Evolutionary conservation across 1,284 basidiomycete genomes (phyloP).

Genomic region (Sanghuangporus sanghuang): DNA sequence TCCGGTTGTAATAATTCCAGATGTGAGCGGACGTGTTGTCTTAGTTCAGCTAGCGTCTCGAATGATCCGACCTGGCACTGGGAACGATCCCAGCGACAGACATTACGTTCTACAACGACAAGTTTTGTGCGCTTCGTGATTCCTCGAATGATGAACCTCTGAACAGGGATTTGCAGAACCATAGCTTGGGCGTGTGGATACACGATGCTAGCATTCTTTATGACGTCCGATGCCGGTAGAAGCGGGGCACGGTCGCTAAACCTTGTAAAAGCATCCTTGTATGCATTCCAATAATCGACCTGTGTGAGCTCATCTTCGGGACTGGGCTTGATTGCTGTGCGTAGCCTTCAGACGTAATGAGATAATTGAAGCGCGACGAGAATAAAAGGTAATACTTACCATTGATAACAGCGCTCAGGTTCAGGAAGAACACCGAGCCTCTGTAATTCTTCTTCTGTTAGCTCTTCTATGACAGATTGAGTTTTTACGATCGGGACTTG

Average conservation of each 20-base stretch:
- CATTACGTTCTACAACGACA: constrained; percentile 49
- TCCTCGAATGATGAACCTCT: constrained; percentile 77
- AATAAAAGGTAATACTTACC: constrained; percentile 39
- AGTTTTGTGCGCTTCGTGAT: constrained; percentile 62
- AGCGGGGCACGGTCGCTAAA: constrained; percentile 50
- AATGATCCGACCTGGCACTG: constrained; percentile 47
- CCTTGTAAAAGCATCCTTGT: constrained; percentile 66
- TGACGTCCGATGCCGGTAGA: constrained; percentile 80
- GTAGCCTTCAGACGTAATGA: constrained; percentile 60
- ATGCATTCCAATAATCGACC: constrained; percentile 86
- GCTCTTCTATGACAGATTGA: constrained; percentile 47
- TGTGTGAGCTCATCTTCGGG: constrained; percentile 77
- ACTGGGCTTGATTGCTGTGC: constrained; percentile 65
- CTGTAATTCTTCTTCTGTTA: constrained; percentile 64
- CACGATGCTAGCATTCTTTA: constrained; percentile 76
- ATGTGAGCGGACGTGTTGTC: constrained; percentile 47
- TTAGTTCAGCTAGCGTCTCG: constrained; percentile 51
- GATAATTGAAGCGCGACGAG: constrained; percentile 2
- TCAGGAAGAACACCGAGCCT: constrained; percentile 52
- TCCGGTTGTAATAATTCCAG: constrained; percentile 49
- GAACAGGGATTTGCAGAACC: constrained; percentile 66
- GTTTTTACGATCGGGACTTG: constrained; percentile 48
- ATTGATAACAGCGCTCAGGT: constrained; percentile 73
- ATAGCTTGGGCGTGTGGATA: constrained; percentile 80
- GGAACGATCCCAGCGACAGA: constrained; percentile 63